Conservation (phyloP, 2,329 filamentous ascomycete genomes). For the Penicillium aurantiogriseum region DNA sequence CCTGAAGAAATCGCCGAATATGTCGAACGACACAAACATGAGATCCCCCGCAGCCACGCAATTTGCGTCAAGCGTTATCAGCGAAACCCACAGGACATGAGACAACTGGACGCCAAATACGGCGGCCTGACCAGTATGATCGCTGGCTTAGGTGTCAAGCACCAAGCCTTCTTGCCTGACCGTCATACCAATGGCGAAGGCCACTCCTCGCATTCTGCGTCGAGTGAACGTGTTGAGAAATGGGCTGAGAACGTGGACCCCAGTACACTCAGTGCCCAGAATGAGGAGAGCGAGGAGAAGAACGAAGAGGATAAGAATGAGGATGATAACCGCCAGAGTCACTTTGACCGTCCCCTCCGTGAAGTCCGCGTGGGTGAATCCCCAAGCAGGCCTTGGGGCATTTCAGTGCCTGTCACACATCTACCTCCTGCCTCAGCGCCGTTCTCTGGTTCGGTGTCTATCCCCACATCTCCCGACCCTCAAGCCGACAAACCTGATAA, state of each 20-base stretch:
- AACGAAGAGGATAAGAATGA: conserved; percentile 45
- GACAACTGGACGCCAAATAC: conserved; percentile 90
- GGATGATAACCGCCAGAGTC: conserved; percentile 64
- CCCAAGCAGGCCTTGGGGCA: conserved; percentile 90
- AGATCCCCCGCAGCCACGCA: conserved; percentile 89
- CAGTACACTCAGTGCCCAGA: conserved; percentile 40
- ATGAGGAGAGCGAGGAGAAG: conserved; percentile 20
- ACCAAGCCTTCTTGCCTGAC: conserved; percentile 78
- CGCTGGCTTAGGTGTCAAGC: conserved; percentile 79
- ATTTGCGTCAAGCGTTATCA: conserved; percentile 89
- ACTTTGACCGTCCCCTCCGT: conserved; percentile 80
- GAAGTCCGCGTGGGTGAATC: conserved; percentile 93
- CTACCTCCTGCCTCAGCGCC: conserved; percentile 30
- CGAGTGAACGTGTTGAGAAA: conserved; percentile 72
- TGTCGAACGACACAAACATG: conserved; percentile 92
- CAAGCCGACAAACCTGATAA: conserved; percentile 17
- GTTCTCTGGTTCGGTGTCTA: conserved; percentile 24
- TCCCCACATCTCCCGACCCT: conserved; percentile 18
- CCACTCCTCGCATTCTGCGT: conserved; percentile 40
- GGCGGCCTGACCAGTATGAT: conserved; percentile 93
- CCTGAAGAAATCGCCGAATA: conserved; percentile 91
- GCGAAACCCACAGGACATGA: conserved; percentile 78
- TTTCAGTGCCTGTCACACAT: conserved; percentile 66
- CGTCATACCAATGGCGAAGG: conserved; percentile 29
- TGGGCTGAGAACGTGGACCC: conserved; percentile 79